Base-by-base conservation (phyloP, 805 yeast genomes). In the Yamadazyma akitaensis region DNA sequence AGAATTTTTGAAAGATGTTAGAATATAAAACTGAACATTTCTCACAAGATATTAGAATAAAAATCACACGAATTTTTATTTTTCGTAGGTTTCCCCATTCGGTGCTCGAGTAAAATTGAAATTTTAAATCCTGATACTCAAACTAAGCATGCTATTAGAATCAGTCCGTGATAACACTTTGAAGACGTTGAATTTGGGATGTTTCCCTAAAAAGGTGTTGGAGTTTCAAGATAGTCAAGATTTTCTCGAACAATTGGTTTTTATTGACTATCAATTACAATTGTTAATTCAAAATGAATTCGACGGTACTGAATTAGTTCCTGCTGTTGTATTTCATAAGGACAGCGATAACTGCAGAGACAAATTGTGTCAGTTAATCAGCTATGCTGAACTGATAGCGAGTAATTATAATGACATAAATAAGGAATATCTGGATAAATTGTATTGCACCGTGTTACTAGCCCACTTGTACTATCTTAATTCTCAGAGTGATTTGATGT, bases 1-100 rank as follows among this genome's bases (percentile, higher is more conserved):
- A 80, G 76, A 57, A 96, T 95, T 4, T 94, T 94, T 70, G 99
- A 94, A 68, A 75, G 99, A 61, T 94, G 99, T 58, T 87, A 56
- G 63, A 21, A 21, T 21, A 7, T 26, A n/a, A 14, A 16, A 8
- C 19, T 4, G 8, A 33, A 33, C n/a, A 17, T 30, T 30, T 21
- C 43, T 21, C 36, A 40, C 43, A 25, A 13, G 32, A 28, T 40
- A 25, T 12, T 36, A 24, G 5, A n/a, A 31, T 24, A 17, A 40
- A 43, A 43, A 43, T 38, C 42, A 37, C 42, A 43, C 46, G 46
- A 43, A 43, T 8, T 30, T 21, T 31, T 32, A 41, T 17, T 32
- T 32, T 33, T 36, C 37, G 43, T 19, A 41, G 21, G 13, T 41
- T 28, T 12, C 32, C 32, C 32, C 32, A 28, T 28, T 28, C 32